phyloP scores from a whole-genome alignment of 306 rosid genomes.

The Rosa chinensis region DNA sequence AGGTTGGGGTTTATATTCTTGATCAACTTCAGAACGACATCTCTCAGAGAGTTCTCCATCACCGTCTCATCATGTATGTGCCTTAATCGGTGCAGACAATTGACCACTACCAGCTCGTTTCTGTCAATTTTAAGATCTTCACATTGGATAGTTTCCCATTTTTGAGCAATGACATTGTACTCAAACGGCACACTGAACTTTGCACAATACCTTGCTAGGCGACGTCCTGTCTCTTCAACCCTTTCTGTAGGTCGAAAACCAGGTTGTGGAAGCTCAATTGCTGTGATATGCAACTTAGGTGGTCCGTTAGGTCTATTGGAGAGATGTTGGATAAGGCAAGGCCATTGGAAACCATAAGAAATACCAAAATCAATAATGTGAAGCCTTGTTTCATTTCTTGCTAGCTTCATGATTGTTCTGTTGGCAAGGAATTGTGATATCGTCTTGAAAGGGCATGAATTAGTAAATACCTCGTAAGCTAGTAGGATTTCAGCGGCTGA shows the following conservation, averaged over 20 bases:
- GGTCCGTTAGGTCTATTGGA: conserved; percentile 35
- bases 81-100: conserved; percentile 26
- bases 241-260: conserved; percentile 34
- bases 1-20: conserved; percentile 24
- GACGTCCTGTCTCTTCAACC: conserved; percentile 35
- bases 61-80: conserved; percentile 27
- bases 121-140: conserved; percentile 25
- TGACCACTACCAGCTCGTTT: conserved; percentile 23
- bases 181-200: conserved; percentile 43
- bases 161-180: conserved; percentile 33
- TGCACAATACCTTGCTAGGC: conserved; percentile 31
- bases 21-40: conserved; percentile 31
- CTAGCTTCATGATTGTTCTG: conserved; percentile 28
- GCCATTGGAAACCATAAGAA: conserved; percentile 50
- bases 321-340: conserved; percentile 40
- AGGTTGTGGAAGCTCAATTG: conserved; percentile 44
- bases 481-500: conserved; percentile 35
- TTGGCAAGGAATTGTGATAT: conserved; percentile 29
- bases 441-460: conserved; percentile 35
- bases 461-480: conserved; percentile 25
- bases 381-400: conserved; percentile 22
- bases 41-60: conserved; percentile 18
- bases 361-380: conserved; percentile 48
- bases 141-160: conserved; percentile 32
- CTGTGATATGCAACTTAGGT: conserved; percentile 38